A percentile compares a stretch with the other conserved stretches of the same genome.
These are phyloP conservation scores for Nicotiana knightiana DNA, from an alignment of 257 asterid species.

Conservation along the genomic window DNA sequence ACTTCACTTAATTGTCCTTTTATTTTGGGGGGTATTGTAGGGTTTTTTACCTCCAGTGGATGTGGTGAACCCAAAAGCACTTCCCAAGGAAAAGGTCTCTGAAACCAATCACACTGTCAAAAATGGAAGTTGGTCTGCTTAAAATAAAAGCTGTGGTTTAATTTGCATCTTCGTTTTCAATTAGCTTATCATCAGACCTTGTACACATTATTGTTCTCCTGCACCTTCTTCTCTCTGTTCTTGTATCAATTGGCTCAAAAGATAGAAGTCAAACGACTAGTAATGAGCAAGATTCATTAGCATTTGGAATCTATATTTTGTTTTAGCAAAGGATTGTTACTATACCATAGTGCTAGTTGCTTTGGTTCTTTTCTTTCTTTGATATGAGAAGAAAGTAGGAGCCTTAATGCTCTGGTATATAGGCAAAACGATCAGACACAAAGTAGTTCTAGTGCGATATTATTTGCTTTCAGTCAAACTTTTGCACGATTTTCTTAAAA, in stretches of 20 bases:
- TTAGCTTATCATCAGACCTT: not conserved
- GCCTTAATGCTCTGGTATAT: too few species aligned
- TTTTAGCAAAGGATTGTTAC: not conserved
- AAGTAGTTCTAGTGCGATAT: too few species aligned
- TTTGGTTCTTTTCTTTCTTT: not conserved
- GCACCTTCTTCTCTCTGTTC: not conserved
- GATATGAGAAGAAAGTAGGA: too few species aligned
- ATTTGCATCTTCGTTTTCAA: not conserved
- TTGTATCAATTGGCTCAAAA: not conserved
- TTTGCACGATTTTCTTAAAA: too few species aligned
- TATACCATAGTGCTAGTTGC: not conserved
- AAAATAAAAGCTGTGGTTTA: not conserved
- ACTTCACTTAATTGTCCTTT: not conserved
- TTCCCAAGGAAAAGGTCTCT: not conserved
- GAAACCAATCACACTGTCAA: not conserved
- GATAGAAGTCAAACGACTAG: too few species aligned
- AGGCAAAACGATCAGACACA: not conserved
- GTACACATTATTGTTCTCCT: not conserved
- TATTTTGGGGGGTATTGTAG: not conserved
- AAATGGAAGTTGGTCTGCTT: not conserved
- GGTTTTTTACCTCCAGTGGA: not conserved
- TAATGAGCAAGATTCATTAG: not conserved
- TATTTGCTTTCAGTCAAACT: too few species aligned
- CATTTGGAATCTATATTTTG: not conserved
- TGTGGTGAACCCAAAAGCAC: not conserved